Evolutionary conservation across 1,284 basidiomycete genomes (phyloP).

Genomic region (Marasmius fiardii): DNA sequence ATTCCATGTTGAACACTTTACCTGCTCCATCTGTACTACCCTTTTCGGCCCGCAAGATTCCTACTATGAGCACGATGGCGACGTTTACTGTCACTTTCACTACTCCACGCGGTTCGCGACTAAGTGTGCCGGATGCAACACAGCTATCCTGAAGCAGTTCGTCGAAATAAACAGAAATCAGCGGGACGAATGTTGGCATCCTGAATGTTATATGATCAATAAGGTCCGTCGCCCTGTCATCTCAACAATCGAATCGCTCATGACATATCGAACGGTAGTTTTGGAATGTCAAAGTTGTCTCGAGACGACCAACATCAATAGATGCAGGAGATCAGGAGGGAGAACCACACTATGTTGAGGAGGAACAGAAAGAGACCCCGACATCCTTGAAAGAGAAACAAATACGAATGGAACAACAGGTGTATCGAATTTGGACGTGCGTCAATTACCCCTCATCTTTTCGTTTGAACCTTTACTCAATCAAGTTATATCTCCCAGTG

Average conservation of each 20-base stretch:
- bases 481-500: constrained; percentile 39
- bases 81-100: constrained; percentile 97
- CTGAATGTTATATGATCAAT: constrained; percentile 99
- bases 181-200: constrained; percentile 99
- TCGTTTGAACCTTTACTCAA: constrained; percentile 11
- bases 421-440: constrained; percentile 97
- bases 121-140: constrained; percentile 96
- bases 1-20: constrained; percentile 99
- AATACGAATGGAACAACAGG: constrained; percentile 93
- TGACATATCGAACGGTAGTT: constrained; percentile 54
- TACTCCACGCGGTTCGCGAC: constrained; percentile 98
- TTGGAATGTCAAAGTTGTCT: constrained; percentile 97
- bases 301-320: constrained; percentile 63
- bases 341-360: constrained; percentile 60
- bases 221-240: constrained; percentile 55
- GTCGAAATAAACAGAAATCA: constrained; percentile 99
- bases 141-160: constrained; percentile 99
- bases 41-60: constrained; percentile 98
- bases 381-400: constrained; percentile 89
- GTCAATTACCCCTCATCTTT: constrained; percentile 23
- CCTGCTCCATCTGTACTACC: constrained; percentile 94
- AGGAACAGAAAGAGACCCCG: constrained; percentile 81
- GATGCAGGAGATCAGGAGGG: constrained; percentile 43
- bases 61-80: constrained; percentile 97
- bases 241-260: constrained; percentile 15